phyloP scores from a whole-genome alignment of 1,284 basidiomycete species.

The Cutaneotrichosporon cyanovorans region DNA sequence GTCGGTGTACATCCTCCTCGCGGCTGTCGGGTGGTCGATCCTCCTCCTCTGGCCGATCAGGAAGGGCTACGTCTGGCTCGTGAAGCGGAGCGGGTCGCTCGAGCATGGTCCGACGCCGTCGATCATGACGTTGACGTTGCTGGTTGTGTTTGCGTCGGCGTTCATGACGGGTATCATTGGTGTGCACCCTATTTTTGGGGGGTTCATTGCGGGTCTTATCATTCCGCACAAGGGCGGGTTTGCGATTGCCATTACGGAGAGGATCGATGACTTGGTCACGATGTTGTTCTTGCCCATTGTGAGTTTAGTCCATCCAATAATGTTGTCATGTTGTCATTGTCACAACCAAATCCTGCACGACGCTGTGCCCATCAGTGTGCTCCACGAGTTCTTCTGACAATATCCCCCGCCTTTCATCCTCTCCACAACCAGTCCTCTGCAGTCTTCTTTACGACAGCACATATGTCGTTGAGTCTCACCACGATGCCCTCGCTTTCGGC shows the following conservation, averaged over 20 bases:
- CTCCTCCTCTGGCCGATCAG: conserved; percentile 68
- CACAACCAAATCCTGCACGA: too few relatives aligned
- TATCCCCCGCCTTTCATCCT: too few relatives aligned
- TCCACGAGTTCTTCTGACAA: too few relatives aligned
- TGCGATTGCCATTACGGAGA: conserved; percentile 65
- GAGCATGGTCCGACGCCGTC: conserved; percentile 61
- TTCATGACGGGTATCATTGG: conserved; percentile 72
- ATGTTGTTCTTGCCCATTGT: conserved; percentile 72
- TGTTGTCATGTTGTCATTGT: too few relatives aligned
- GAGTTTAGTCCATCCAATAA: conserved; percentile 35
- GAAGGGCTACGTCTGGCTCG: conserved; percentile 60
- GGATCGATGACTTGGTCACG: conserved; percentile 64
- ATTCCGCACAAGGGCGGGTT: conserved; percentile 82
- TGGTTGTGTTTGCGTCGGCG: conserved; percentile 67
- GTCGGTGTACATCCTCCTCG: conserved; percentile 73
- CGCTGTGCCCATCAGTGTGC: too few relatives aligned
- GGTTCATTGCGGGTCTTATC: conserved; percentile 79
- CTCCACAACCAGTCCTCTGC: too few relatives aligned
- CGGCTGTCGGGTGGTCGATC: conserved; percentile 72
- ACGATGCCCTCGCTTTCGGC: too few relatives aligned
- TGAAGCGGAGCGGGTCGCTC: conserved; percentile 67
- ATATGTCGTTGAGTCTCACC: too few relatives aligned
- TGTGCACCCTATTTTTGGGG: conserved; percentile 75
- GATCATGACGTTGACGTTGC: conserved; percentile 69
- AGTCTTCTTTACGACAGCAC: too few relatives aligned